Evolutionary conservation across 768 basidiomycete genomes (phyloP).

Genomic region (Tulasnella sp.): DNA sequence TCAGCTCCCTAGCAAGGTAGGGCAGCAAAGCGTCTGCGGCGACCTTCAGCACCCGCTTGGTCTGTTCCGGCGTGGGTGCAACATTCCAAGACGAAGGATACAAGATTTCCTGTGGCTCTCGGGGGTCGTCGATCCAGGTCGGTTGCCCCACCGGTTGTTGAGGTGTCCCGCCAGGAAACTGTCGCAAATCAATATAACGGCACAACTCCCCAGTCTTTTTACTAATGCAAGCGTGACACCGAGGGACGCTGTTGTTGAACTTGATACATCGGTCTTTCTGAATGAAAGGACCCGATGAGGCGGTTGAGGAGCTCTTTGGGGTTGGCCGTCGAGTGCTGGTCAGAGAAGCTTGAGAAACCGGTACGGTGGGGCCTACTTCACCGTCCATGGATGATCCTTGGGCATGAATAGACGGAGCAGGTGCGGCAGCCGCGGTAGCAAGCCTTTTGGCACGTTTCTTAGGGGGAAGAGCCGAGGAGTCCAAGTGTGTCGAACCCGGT

Average conservation of each 20-base stretch:
- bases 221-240: constrained; percentile 8
- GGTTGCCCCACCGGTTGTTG: neutral
- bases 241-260: neutral
- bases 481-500: neutral
- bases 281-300: neutral
- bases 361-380: neutral
- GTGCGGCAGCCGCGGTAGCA: neutral
- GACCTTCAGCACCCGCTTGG: constrained; percentile 36
- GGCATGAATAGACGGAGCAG: neutral
- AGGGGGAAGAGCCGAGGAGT: neutral
- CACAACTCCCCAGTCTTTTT: constrained; percentile 25
- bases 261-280: constrained; percentile 11
- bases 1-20: constrained; percentile 57
- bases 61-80: neutral
- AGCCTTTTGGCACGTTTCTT: neutral
- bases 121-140: neutral
- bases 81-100: constrained; percentile 22
- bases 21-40: constrained; percentile 67
- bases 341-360: neutral
- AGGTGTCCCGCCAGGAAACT: constrained; percentile 10
- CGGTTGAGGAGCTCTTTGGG: neutral
- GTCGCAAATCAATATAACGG: constrained; percentile 22
- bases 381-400: neutral
- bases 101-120: neutral
- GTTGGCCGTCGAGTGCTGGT: neutral